These are phyloP conservation scores for Aspergillus sojae DNA, from an alignment of 2,329 filamentous ascomycete species.

Conservation along the genomic window DNA sequence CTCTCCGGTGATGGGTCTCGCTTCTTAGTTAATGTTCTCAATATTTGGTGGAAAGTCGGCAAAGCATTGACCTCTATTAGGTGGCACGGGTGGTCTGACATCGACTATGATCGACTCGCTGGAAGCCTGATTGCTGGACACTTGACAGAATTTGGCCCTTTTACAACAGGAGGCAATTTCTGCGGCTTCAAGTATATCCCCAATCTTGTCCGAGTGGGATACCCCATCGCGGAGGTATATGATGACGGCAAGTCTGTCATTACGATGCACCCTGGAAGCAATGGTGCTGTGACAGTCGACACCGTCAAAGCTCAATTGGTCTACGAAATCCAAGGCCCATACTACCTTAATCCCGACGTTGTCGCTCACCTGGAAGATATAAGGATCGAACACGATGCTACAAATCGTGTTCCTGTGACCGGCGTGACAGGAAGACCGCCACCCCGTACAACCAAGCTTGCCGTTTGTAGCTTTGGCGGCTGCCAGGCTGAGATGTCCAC, in stretches of 20 bases:
- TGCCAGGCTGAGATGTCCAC: slow-evolving; percentile 52
- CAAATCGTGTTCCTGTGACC: neutral
- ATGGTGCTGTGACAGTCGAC: neutral
- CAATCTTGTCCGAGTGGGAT: neutral
- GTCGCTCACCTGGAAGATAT: neutral
- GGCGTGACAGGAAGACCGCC: slow-evolving; percentile 26
- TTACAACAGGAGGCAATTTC: slow-evolving; percentile 30
- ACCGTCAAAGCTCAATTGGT: neutral
- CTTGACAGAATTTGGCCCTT: slow-evolving; percentile 32
- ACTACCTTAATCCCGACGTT: neutral
- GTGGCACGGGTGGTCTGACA: slow-evolving; percentile 31
- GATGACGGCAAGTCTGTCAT: neutral
- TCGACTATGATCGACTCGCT: slow-evolving; percentile 31
- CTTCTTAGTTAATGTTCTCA: slow-evolving; percentile 25
- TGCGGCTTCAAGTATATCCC: slow-evolving; percentile 27
- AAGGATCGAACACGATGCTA: neutral
- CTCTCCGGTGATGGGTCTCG: slow-evolving; percentile 33
- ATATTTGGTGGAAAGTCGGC: neutral
- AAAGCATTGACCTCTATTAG: neutral
- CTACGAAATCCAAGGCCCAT: neutral
- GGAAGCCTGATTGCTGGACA: slow-evolving; percentile 28
- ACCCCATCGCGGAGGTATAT: neutral
- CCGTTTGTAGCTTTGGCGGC: slow-evolving; percentile 49
- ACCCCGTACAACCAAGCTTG: slow-evolving; percentile 55
- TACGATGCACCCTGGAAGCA: no score